Evolutionary conservation across 768 basidiomycete genomes (phyloP), one percentile per base, ranked within the genome.

Genomic region (Mycena rebaudengoi): DNA sequence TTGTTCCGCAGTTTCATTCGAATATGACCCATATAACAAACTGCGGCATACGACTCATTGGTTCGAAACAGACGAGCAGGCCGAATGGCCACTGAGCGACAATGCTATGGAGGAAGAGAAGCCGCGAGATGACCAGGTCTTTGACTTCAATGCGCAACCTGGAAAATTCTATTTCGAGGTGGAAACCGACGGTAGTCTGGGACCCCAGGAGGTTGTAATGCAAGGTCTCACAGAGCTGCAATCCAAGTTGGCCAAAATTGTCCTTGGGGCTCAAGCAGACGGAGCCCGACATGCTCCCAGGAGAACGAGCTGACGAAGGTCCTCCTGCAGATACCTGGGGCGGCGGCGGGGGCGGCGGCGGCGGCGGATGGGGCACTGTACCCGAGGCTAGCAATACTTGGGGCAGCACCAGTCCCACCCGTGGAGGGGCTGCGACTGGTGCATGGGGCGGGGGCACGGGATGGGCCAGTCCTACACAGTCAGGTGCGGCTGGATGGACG

Each of bases 21-120:
- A 99, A 79, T 99, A 99, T 66, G 98, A 99, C 76, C 98, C 98
- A 13, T 86, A 98, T 82, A 99, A 99, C 80, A 95, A 95, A 76
- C 83, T 99, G 30, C 88, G 96, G 54, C 98, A 99, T 78, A 99
- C 98, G 4, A 88, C 91, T 3, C 88, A 98, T 76, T 99, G 98
- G 98, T 94, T 84, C 73, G 98, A 99, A 77, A 84, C 82, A 23
- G 89, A 96, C 69, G 82, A 86, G 67, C 86, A 87, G 30, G 84
- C 77, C 4, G 98, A 99, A 79, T 99, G 98, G 98, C 97, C 96
- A 0, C 75, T 96, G 8, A 88, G 93, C 66, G 86, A 88, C 35
- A 99, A 99, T 74, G 93, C 91, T 16, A 82, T 85, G 64, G 90
- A 95, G 71, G 95, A 96, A 75, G 92, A 94, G 70, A 76, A 88